Percentiles rank a stretch among this genome's conserved stretches.
These are phyloP conservation scores for Karstenula rhodostoma DNA, from an alignment of 2,329 filamentous ascomycete species.

Conservation along the genomic window DNA sequence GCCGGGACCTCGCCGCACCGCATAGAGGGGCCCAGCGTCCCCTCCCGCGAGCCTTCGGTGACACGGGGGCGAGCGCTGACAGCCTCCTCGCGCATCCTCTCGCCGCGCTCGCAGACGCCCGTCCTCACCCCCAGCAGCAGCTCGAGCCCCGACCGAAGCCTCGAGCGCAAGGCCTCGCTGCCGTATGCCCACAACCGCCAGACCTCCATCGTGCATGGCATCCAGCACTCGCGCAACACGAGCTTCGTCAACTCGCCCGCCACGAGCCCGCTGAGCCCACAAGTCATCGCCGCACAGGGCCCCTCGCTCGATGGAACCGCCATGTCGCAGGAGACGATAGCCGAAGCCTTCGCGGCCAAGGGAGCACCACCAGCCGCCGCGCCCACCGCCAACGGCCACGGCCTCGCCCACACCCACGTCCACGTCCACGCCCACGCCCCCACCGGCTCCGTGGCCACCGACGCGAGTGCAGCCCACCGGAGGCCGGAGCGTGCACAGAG, in stretches of 20 bases:
- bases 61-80: slow-evolving; percentile 58
- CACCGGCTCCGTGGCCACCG: slow-evolving; percentile 18
- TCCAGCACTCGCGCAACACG: slow-evolving; percentile 89
- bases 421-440: slow-evolving; percentile 11
- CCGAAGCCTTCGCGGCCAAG: slow-evolving; percentile 45
- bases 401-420: no score
- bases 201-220: slow-evolving; percentile 95
- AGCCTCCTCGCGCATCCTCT: slow-evolving; percentile 52
- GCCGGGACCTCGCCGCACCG: slow-evolving; percentile 50
- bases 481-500: slow-evolving; percentile 58
- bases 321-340: slow-evolving; percentile 52
- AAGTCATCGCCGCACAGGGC: slow-evolving; percentile 71
- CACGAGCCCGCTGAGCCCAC: slow-evolving; percentile 84
- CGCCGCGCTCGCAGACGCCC: slow-evolving; percentile 55
- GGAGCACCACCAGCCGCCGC: slow-evolving; percentile 29
- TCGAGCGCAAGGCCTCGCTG: slow-evolving; percentile 61
- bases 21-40: slow-evolving; percentile 39
- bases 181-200: slow-evolving; percentile 91
- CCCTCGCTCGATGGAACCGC: slow-evolving; percentile 49
- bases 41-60: slow-evolving; percentile 53
- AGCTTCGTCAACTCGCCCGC: slow-evolving; percentile 80
- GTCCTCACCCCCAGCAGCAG: slow-evolving; percentile 40
- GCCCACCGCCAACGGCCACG: slow-evolving; percentile 23
- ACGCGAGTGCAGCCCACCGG: slow-evolving; percentile 33
- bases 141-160: slow-evolving; percentile 50